Evolutionary conservation across 2,329 filamentous ascomycete genomes (phyloP).

Genomic region (Fusarium sp.): DNA sequence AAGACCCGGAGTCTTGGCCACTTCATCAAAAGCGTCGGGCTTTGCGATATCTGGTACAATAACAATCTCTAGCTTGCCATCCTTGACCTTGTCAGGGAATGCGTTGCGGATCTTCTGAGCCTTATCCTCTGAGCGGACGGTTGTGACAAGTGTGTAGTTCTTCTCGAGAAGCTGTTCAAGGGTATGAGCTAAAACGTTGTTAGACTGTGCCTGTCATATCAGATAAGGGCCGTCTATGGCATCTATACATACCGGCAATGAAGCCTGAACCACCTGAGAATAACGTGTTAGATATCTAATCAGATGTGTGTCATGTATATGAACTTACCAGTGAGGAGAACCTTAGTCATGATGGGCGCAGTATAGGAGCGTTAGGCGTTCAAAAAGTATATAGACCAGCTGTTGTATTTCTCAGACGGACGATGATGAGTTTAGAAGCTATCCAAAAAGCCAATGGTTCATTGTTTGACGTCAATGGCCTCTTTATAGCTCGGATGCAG

Average conservation of each 20-base stretch:
- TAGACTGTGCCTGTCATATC: neutral
- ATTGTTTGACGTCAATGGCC: conserved; percentile 17
- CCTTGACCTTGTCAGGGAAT: conserved; percentile 54
- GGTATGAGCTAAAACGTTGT: conserved; percentile 60
- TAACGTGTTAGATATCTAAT: conserved; percentile 17
- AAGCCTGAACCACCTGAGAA: conserved; percentile 51
- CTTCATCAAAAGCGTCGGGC: conserved; percentile 78
- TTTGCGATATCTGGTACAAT: conserved; percentile 84
- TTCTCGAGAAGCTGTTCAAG: conserved; percentile 65
- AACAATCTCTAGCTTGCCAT: conserved; percentile 59
- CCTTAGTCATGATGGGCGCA: conserved; percentile 46
- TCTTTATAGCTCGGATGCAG: conserved; percentile 12
- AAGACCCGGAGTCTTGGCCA: conserved; percentile 62
- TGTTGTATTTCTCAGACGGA: neutral
- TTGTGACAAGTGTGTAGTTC: conserved; percentile 66
- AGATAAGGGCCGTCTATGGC: neutral
- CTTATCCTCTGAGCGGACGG: conserved; percentile 66
- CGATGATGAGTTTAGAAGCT: neutral
- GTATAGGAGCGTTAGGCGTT: neutral
- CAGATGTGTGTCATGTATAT: neutral
- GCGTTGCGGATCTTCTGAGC: conserved; percentile 63
- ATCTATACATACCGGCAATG: conserved; percentile 48
- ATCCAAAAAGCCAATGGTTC: neutral
- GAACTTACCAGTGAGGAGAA: conserved; percentile 49
- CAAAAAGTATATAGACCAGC: neutral